Evolutionary conservation across 495 filamentous ascomycete species (phyloP), one percentile per base, ranked within the genome.

Genomic region (Lindgomyces ingoldianus): DNA sequence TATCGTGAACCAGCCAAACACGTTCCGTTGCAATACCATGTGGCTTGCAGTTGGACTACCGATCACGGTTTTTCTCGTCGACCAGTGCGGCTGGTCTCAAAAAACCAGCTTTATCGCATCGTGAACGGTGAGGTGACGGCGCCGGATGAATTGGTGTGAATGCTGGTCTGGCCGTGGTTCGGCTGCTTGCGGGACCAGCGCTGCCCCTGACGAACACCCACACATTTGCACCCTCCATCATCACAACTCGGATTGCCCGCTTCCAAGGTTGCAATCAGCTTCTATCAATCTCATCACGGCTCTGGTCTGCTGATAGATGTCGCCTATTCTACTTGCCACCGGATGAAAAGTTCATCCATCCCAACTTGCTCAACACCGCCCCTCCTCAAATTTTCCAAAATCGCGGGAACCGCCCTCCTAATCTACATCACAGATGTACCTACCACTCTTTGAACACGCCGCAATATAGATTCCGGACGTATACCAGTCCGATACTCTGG

Each of bases 1-100:
- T 14, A 47, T 18, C 16, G 18, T 22, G 44, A 22, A 55, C 29
- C 51, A 19, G 30, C 51, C 29, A 55, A 21, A 55, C 30, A 24
- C 30, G 30, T 55, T 41, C 19, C 9, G 29, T 26, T 1, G 2
- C 3, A 33, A 8, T 24, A 6, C 25, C 51, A 55, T 47, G 44
- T 47, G 26, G 51, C 51, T n/a, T 18, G 4, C 4, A n/a, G 8
- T n/a, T 8, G 18, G n/a, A 19, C 10, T 29, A 9, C 54, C 18
- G 21, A 57, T 42, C 54, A 36, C 21, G 27, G 54, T 12, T 47
- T 47, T 18, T 57, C 2, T 42, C 54, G 41, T 29, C 54, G 39
- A 30, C 54, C 26, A 55, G 11, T 41, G 54, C 41, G 54, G 36
- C 41, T 56, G 25, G 10, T 30, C 52, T 21, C 4, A 4, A n/a